Evolutionary conservation across 1,284 basidiomycete genomes (phyloP), one percentile per base, ranked within the genome.

Genomic region (Cutaneotrichosporon dermatis): DNA sequence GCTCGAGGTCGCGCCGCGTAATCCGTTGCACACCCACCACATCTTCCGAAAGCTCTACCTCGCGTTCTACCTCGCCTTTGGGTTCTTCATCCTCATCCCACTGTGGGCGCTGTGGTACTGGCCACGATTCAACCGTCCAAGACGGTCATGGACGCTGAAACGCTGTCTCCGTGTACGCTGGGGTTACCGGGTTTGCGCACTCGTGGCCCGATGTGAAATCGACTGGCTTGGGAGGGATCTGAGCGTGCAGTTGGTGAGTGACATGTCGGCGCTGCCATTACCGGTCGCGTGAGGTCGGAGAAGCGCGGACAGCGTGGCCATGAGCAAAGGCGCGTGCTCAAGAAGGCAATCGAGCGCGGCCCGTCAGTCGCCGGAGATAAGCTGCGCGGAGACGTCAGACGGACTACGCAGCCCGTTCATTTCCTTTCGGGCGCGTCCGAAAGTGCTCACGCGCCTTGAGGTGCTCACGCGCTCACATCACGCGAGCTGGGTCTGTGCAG

Each of bases 201-300:
- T 76, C 9, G 70, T 76, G 2, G 75, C 73, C 2, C 51, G 67
- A 15, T 76, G 75, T 56, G 73, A 76, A 61, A 66, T 76, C 10
- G 75, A 76, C 55, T 72, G 73, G 54, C 66, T 75, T 1, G 75
- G 75, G 3, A 54, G 72, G 7, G 68, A 74, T 56, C 55, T 73
- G n/a, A 57, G 43, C 33, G 34, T 59, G 12, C 66, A 69, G 35
- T 37, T 69, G 42, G 74, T 73, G 57, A 58, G 70, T 65, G 6
- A 0, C 13, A 75, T 25, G 25, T 25, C 25, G 25, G 25, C 25
- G 25, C 25, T n/a, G 12, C 10, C 25, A 15, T 8, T 33, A 49
- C 41, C 52, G 55, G 44, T 52, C 60, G 42, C 7, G 44, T 45
- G 44, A 45, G 44, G 33, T 33, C 12, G 44, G 44, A 44, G 16